These are phyloP conservation scores for Taphrina confusa DNA, from an alignment of 1,139 yeast species.

Conservation along the genomic window DNA sequence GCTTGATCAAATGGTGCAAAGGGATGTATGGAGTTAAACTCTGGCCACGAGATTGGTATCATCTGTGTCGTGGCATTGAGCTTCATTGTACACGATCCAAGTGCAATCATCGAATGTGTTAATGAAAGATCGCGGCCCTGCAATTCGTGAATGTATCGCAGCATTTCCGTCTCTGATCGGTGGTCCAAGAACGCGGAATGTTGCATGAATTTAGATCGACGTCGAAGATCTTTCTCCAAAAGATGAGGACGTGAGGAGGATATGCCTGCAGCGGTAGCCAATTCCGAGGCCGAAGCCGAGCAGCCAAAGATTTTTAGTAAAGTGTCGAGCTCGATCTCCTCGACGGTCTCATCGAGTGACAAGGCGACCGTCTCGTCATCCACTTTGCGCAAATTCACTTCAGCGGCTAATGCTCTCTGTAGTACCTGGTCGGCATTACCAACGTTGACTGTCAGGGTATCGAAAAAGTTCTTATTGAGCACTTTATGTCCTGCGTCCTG, in stretches of 20 bases:
- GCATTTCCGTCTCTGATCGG: slow-evolving; percentile 92
- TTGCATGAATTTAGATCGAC: slow-evolving; percentile 65
- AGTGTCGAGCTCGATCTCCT: slow-evolving; percentile 59
- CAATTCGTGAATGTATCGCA: slow-evolving; percentile 80
- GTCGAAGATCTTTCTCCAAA: slow-evolving; percentile 57
- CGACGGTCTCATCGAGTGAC: slow-evolving; percentile 83
- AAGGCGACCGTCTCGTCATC: slow-evolving; percentile 65
- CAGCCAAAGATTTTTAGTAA: slow-evolving; percentile 50
- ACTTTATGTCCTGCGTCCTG: slow-evolving; percentile 54
- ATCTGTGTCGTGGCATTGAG: slow-evolving; percentile 92
- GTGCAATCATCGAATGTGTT: slow-evolving; percentile 94
- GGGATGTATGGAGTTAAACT: slow-evolving; percentile 84
- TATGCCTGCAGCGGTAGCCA: slow-evolving; percentile 46
- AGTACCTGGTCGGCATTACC: slow-evolving; percentile 59
- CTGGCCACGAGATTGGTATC: slow-evolving; percentile 94
- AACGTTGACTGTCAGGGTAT: slow-evolving; percentile 74
- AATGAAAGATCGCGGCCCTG: slow-evolving; percentile 88
- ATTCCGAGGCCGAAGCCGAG: slow-evolving; percentile 35
- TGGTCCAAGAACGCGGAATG: slow-evolving; percentile 81
- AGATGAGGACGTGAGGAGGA: slow-evolving; percentile 40
- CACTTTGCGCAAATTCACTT: slow-evolving; percentile 75
- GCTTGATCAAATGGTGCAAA: slow-evolving; percentile 89
- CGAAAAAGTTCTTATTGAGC: slow-evolving; percentile 71
- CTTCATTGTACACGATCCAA: slow-evolving; percentile 98
- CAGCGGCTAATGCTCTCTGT: slow-evolving; percentile 58